Conservation (phyloP, 106 monocot species). For the Agapanthus africanus region DNA sequence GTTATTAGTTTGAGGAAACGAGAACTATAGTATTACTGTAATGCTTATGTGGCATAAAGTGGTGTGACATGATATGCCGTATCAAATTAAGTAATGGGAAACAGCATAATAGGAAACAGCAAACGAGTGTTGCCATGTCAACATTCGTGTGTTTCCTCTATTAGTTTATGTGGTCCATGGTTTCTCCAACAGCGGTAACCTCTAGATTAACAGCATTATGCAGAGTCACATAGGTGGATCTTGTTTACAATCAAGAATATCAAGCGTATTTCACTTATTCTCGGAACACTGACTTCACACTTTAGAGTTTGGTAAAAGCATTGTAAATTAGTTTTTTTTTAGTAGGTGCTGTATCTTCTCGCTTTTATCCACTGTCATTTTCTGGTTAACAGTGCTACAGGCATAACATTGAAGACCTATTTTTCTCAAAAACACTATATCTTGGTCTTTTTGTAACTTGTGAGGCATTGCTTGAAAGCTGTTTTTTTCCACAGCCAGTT, state of each 20-base stretch:
- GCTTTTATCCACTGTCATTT: neutral
- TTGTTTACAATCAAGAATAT: neutral
- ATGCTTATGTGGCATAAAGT: too few species aligned
- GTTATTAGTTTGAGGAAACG: neutral
- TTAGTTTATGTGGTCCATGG: too few species aligned
- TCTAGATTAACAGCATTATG: neutral
- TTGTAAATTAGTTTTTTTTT: neutral
- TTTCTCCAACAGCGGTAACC: neutral
- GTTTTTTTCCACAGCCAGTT: neutral
- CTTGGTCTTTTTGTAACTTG: neutral
- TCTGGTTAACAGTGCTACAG: neutral
- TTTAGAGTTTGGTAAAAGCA: neutral
- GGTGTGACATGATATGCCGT: too few species aligned
- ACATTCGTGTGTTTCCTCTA: too few species aligned
- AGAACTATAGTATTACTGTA: too few species aligned
- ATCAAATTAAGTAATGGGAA: too few species aligned
- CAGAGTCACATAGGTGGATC: too few species aligned
- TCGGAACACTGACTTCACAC: neutral
- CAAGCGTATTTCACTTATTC: neutral
- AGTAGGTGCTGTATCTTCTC: neutral
- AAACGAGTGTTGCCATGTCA: too few species aligned
- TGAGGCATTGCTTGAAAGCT: constrained; percentile 1
- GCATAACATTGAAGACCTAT: neutral
- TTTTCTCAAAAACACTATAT: neutral
- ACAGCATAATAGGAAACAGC: too few species aligned